A percentile compares a stretch with the other conserved stretches of the same genome.
phyloP scores from a whole-genome alignment of 2,329 filamentous ascomycete genomes.

The Colletotrichum tropicicola region DNA sequence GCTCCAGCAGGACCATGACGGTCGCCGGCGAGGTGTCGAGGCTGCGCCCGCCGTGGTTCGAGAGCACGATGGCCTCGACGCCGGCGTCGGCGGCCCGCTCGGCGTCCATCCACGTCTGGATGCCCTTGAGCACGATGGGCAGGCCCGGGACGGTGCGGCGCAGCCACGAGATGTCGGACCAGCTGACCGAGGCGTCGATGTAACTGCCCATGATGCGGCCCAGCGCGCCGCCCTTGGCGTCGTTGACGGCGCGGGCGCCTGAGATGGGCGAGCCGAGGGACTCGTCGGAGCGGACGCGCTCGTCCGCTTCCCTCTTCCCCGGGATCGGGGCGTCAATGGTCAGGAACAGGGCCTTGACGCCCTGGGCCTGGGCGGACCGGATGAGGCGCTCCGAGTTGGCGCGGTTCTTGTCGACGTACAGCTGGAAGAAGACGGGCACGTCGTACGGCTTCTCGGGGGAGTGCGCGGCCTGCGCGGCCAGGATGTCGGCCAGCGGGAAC shows the following conservation, averaged over 20 bases:
- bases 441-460: slow-evolving; percentile 34
- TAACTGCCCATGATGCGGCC: slow-evolving; percentile 64
- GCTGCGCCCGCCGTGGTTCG: slow-evolving; percentile 74
- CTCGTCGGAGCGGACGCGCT: slow-evolving; percentile 57
- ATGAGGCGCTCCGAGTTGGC: slow-evolving; percentile 60
- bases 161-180: slow-evolving; percentile 74
- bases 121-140: slow-evolving; percentile 72
- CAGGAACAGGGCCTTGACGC: slow-evolving; percentile 63
- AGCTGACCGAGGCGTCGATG: slow-evolving; percentile 66
- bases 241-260: slow-evolving; percentile 58
- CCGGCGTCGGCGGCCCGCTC: slow-evolving; percentile 65
- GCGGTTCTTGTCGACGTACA: slow-evolving; percentile 69
- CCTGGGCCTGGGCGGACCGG: slow-evolving; percentile 51
- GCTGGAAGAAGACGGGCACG: slow-evolving; percentile 62
- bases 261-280: slow-evolving; percentile 57
- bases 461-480: slow-evolving; percentile 18
- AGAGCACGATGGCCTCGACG: slow-evolving; percentile 73
- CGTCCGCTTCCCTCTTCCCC: slow-evolving; percentile 61
- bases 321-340: slow-evolving; percentile 67
- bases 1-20: slow-evolving; percentile 68
- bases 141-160: slow-evolving; percentile 63
- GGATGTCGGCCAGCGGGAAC: slow-evolving; percentile 64
- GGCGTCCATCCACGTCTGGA: slow-evolving; percentile 74
- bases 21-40: slow-evolving; percentile 61
- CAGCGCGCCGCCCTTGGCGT: slow-evolving; percentile 62